Evolutionary conservation across 352 stramenopile species (phyloP).

Genomic region (Pythium monospermum): DNA sequence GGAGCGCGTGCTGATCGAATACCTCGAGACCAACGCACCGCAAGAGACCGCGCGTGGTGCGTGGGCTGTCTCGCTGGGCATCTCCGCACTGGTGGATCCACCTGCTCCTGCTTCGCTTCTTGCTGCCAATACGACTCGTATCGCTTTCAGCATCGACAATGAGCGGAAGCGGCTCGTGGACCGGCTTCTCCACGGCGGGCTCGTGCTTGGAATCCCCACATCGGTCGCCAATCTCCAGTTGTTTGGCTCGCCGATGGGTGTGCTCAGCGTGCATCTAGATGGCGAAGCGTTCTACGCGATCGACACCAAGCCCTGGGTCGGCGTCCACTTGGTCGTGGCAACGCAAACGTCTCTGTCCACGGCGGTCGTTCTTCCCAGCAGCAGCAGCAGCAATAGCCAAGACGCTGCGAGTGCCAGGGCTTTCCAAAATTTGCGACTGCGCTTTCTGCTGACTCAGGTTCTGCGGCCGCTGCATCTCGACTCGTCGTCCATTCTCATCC

Average conservation of each 20-base stretch:
- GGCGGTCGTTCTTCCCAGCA: not conserved
- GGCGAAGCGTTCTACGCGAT: conserved; percentile 28
- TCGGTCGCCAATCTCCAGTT: conserved; percentile 20
- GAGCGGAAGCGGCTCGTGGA: conserved; percentile 22
- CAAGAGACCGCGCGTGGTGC: conserved; percentile 8
- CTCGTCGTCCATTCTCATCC: conserved; percentile 27
- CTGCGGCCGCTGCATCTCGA: conserved; percentile 13
- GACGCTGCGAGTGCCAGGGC: conserved; percentile 1
- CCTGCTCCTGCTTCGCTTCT: not conserved
- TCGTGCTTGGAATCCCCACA: conserved; percentile 10
- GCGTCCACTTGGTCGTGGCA: conserved; percentile 12
- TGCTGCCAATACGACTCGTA: not conserved
- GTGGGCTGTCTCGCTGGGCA: conserved; percentile 19
- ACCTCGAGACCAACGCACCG: conserved; percentile 22
- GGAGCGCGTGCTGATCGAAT: conserved; percentile 23
- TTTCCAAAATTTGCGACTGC: conserved; percentile 26
- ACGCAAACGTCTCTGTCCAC: not conserved
- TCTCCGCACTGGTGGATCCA: conserved; percentile 23
- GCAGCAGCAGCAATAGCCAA: too few relatives aligned
- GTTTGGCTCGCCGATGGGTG: conserved; percentile 18
- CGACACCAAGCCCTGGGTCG: conserved; percentile 27
- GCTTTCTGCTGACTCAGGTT: conserved; percentile 18
- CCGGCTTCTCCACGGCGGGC: conserved; percentile 12
- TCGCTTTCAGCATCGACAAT: conserved; percentile 7
- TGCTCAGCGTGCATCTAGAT: conserved; percentile 19